Percentiles rank a stretch among this genome's conserved stretches.
These are phyloP conservation scores for Fomitopsis betulina DNA, from an alignment of 1,284 basidiomycete genomes.

Conservation along the genomic window DNA sequence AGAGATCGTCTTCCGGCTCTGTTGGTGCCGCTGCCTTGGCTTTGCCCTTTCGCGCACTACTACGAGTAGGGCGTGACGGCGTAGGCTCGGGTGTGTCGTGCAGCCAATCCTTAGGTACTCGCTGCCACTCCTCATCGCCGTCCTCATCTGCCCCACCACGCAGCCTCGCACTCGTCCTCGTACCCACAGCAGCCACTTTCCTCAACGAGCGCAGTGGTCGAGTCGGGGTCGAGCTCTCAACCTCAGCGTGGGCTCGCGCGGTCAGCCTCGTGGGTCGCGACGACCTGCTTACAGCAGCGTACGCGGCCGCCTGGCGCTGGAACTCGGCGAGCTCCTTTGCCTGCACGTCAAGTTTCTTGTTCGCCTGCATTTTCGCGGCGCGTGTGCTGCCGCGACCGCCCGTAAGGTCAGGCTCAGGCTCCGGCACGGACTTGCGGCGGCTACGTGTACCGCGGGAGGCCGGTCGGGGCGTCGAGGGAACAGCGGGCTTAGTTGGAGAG, in stretches of 20 bases:
- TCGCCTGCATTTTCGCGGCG: constrained; percentile 67
- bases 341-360: constrained; percentile 60
- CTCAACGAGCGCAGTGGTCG: constrained; percentile 14
- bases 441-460: constrained; percentile 16
- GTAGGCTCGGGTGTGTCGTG: constrained; percentile 19
- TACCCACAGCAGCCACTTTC: constrained; percentile 43
- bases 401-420: constrained; percentile 14
- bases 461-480: not conserved
- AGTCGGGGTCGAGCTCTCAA: not conserved
- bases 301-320: constrained; percentile 41
- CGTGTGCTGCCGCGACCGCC: constrained; percentile 38
- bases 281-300: constrained; percentile 5
- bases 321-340: constrained; percentile 63
- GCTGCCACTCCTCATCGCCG: constrained; percentile 70
- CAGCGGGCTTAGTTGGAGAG: constrained; percentile 3
- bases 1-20: constrained; percentile 12
- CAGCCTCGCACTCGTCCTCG: constrained; percentile 62
- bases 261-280: constrained; percentile 12
- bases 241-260: not conserved
- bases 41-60: constrained; percentile 5
- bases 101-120: constrained; percentile 74
- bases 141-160: constrained; percentile 36
- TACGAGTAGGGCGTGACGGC: not conserved
- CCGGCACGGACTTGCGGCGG: constrained; percentile 24
- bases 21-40: constrained; percentile 8